These are phyloP conservation scores for Trichoderma koningii DNA, from an alignment of 2,329 filamentous ascomycete species.

Conservation along the genomic window DNA sequence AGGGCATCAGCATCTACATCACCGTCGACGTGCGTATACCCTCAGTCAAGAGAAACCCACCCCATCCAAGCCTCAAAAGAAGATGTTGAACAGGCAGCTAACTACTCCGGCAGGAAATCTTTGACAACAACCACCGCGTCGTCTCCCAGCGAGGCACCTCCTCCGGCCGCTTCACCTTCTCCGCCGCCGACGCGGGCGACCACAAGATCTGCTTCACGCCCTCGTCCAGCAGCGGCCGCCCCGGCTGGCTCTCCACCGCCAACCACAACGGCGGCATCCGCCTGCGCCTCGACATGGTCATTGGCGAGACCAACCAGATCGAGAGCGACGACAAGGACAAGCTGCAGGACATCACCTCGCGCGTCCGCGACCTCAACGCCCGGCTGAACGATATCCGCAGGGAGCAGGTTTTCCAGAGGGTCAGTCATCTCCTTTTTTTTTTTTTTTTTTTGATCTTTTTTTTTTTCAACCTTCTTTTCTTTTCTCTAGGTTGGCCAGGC, in stretches of 20 bases:
- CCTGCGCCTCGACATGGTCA: slow-evolving; percentile 84
- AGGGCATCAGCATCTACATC: slow-evolving; percentile 80
- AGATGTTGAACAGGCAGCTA: neutral
- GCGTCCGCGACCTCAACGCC: slow-evolving; percentile 85
- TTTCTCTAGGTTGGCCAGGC: neutral
- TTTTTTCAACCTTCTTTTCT: neutral
- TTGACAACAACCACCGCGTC: slow-evolving; percentile 97
- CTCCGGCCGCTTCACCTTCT: slow-evolving; percentile 90
- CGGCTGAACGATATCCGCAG: slow-evolving; percentile 84
- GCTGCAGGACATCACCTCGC: slow-evolving; percentile 83
- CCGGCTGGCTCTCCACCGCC: slow-evolving; percentile 70
- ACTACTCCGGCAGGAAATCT: slow-evolving; percentile 65
- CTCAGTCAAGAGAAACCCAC: neutral
- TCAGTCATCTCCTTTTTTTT: slow-evolving; percentile 46
- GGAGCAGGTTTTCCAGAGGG: slow-evolving; percentile 95
- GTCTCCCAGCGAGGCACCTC: slow-evolving; percentile 79
- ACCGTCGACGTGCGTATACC: slow-evolving; percentile 71
- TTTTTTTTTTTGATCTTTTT: no score
- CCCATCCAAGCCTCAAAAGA: neutral
- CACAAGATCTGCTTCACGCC: slow-evolving; percentile 95
- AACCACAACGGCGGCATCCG: slow-evolving; percentile 75
- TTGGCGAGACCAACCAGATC: slow-evolving; percentile 91
- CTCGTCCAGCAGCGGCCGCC: slow-evolving; percentile 67
- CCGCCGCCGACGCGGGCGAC: slow-evolving; percentile 88
- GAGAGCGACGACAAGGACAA: slow-evolving; percentile 93